phyloP scores from a whole-genome alignment of 78 protist genomes.

The Creolimax fragrantissima region DNA sequence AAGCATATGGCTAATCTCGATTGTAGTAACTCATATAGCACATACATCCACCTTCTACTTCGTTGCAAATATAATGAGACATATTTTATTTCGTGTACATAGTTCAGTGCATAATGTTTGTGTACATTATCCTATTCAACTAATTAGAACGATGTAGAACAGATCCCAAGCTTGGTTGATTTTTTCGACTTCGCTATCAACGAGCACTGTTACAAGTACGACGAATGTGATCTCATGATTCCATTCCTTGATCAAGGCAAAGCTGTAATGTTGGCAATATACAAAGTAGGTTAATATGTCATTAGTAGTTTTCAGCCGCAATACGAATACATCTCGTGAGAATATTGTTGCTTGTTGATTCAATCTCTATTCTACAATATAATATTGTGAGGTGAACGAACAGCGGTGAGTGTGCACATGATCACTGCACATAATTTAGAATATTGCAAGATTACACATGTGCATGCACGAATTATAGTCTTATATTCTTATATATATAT shows the following conservation, averaged over 20 bases:
- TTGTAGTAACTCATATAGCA: too few relatives aligned
- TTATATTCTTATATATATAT: neutral
- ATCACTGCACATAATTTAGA: neutral
- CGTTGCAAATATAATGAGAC: too few relatives aligned
- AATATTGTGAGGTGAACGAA: neutral
- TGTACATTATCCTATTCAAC: too few relatives aligned
- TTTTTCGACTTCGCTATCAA: conserved; percentile 15
- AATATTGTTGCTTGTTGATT: neutral
- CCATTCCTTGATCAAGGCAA: conserved; percentile 6
- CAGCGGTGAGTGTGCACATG: neutral
- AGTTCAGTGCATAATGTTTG: too few relatives aligned
- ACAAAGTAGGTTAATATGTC: neutral
- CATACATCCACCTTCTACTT: too few relatives aligned
- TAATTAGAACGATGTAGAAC: neutral
- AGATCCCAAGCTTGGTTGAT: neutral
- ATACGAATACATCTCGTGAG: neutral
- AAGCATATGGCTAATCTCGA: too few relatives aligned
- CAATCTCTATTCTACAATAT: neutral
- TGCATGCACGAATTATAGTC: neutral
- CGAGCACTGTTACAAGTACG: neutral
- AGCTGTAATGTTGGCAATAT: neutral
- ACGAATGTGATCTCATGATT: neutral
- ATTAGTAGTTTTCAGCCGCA: neutral
- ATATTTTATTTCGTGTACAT: too few relatives aligned
- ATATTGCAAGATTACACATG: neutral